Conservation (phyloP, 495 filamentous ascomycete genomes). For the Aspergillus biplanus region DNA sequence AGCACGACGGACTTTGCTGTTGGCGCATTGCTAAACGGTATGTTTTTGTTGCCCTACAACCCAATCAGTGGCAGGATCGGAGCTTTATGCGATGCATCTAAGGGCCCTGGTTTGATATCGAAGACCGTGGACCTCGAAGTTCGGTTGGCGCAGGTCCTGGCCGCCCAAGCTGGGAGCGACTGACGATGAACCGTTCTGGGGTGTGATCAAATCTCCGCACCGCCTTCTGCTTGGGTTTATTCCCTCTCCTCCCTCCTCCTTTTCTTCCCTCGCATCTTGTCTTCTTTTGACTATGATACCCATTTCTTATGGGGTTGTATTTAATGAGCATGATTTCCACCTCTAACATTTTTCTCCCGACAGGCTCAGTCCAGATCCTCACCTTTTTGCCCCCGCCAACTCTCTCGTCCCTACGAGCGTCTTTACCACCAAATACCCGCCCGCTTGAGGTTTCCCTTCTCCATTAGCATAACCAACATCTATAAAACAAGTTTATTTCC, state of each 20-base stretch:
- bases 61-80: constrained; percentile 8
- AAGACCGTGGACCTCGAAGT: constrained; percentile 13
- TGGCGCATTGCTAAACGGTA: constrained; percentile 54
- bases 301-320: background rate
- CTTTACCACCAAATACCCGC: constrained; percentile 18
- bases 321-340: background rate
- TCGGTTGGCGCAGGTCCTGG: constrained; percentile 31
- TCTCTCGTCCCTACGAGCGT: constrained; percentile 27
- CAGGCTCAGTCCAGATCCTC: constrained; percentile 16
- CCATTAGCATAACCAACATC: constrained; percentile 4
- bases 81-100: constrained; percentile 1
- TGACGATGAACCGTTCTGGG: constrained; percentile 38
- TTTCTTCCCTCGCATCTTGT: constrained; percentile 21
- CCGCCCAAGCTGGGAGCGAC: constrained; percentile 27
- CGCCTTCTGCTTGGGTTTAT: constrained; percentile 43
- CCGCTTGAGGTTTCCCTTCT: constrained; percentile 7
- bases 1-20: constrained; percentile 37
- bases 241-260: constrained; percentile 30
- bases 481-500: background rate
- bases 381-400: constrained; percentile 16
- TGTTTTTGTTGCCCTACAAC: constrained; percentile 36
- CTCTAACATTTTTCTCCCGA: constrained; percentile 19
- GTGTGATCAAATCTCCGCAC: constrained; percentile 54
- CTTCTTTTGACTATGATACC: constrained; percentile 8
- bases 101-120: background rate